Conservation (phyloP, 2,329 filamentous ascomycete genomes). For the Fusarium sp. region DNA sequence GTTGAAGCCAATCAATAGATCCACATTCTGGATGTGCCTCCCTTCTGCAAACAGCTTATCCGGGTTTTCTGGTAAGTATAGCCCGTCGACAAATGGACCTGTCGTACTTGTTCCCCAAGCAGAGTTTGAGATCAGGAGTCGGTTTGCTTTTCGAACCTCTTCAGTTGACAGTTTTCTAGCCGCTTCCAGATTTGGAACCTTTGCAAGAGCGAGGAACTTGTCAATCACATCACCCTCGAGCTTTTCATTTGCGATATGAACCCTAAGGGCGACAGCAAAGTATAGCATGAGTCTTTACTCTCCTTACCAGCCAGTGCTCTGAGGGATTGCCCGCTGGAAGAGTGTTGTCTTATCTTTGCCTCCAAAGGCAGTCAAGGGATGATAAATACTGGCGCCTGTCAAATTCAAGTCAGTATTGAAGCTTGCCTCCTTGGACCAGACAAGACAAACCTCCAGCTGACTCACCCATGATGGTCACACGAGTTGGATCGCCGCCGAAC, state of each 20-base stretch:
- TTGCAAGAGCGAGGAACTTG: not conserved
- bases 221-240: not conserved
- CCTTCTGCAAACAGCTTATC: not conserved
- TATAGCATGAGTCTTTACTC: fast-evolving
- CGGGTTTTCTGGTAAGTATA: not conserved
- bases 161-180: not conserved
- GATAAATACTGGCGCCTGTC: not conserved
- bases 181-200: not conserved
- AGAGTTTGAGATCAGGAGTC: not conserved
- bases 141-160: not conserved
- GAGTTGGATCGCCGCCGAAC: not conserved
- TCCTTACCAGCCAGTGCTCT: not conserved
- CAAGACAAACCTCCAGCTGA: not conserved
- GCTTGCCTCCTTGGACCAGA: too few relatives aligned
- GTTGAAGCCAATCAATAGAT: not conserved
- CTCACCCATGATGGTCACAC: not conserved
- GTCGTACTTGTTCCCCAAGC: not conserved
- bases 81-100: not conserved
- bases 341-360: not conserved
- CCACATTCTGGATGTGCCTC: not conserved
- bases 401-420: not conserved
- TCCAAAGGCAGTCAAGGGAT: not conserved
- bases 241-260: not conserved
- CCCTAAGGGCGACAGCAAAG: not conserved
- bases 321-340: not conserved